Percentiles rank a stretch among this genome's conserved stretches.
These are phyloP conservation scores for Triangularia setosa DNA, from an alignment of 2,329 filamentous ascomycete species.

Conservation along the genomic window DNA sequence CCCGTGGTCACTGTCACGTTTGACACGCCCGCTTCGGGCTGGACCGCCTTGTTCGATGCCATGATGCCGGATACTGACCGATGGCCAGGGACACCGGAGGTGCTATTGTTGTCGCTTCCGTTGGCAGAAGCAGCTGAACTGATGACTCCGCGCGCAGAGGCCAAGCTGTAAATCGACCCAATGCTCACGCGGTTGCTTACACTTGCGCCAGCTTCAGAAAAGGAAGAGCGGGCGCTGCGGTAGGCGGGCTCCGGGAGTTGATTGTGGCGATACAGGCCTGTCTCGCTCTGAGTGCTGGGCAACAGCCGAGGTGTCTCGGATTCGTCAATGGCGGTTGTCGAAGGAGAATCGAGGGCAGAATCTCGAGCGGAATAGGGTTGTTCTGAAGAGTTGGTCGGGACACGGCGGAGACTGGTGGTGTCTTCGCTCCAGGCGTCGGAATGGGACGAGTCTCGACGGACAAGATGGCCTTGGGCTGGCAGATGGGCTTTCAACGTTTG, in stretches of 20 bases:
- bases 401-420: constrained; percentile 7
- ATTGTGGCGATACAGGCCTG: constrained; percentile 28
- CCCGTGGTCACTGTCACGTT: constrained; percentile 51
- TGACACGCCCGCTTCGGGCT: constrained; percentile 49
- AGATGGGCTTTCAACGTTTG: constrained; percentile 27
- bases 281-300: constrained; percentile 28
- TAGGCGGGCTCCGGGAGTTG: constrained; percentile 48
- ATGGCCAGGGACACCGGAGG: constrained; percentile 30
- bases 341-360: constrained; percentile 32
- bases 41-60: constrained; percentile 37
- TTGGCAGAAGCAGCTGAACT: constrained; percentile 51
- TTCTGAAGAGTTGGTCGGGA: constrained; percentile 1
- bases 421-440: constrained; percentile 42
- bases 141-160: constrained; percentile 53
- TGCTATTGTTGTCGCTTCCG: constrained; percentile 45
- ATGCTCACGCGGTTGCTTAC: constrained; percentile 62
- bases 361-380: constrained; percentile 11
- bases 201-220: constrained; percentile 52
- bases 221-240: constrained; percentile 41
- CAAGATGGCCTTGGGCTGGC: constrained; percentile 33
- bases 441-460: constrained; percentile 41
- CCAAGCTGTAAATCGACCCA: constrained; percentile 68
- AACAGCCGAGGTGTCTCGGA: constrained; percentile 45
- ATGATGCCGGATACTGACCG: constrained; percentile 46
- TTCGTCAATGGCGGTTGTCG: constrained; percentile 33